A percentile compares a stretch with the other conserved stretches of the same genome.
Conservation (phyloP, 2,329 filamentous ascomycete species). For the Fusarium sp. region DNA sequence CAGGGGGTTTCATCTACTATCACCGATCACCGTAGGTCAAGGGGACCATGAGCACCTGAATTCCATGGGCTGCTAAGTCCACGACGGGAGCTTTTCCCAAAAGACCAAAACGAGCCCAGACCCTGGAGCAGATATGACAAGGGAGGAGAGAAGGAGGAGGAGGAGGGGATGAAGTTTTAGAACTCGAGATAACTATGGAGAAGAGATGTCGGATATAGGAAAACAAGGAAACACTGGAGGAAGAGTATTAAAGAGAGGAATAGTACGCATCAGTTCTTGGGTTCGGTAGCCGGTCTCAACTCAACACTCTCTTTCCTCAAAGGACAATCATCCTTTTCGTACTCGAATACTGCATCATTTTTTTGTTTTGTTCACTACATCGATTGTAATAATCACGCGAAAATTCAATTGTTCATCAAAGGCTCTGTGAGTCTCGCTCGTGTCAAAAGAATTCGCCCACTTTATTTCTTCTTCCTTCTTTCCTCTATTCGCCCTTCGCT, state of each 20-base stretch:
- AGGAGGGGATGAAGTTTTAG: constrained; percentile 23
- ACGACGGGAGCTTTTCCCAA: constrained; percentile 20
- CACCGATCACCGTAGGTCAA: neutral
- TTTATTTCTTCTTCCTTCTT: constrained; percentile 11
- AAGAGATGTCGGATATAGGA: constrained; percentile 4
- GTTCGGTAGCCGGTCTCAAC: constrained; percentile 38
- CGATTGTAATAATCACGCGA: constrained; percentile 29
- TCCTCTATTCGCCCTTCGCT: constrained; percentile 31
- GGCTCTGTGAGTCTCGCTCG: constrained; percentile 40
- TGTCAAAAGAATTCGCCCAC: constrained; percentile 18
- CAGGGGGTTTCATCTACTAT: constrained; percentile 4
- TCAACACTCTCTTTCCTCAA: constrained; percentile 31
- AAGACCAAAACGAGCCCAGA: constrained; percentile 8
- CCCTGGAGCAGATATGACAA: constrained; percentile 23
- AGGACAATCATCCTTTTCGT: constrained; percentile 1
- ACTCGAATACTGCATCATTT: neutral
- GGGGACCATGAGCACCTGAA: neutral
- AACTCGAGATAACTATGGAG: constrained; percentile 30
- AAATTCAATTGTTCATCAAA: constrained; percentile 4
- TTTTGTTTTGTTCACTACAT: constrained; percentile 17
- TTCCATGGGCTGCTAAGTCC: neutral
- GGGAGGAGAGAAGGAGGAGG: neutral
- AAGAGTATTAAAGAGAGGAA: constrained; percentile 37
- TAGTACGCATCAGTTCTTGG: constrained; percentile 15
- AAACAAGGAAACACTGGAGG: constrained; percentile 1